A percentile compares a stretch with the other conserved stretches of the same genome.
These are phyloP conservation scores for Erysimum cheiri DNA, from an alignment of 441 rosid species.

Conservation along the genomic window DNA sequence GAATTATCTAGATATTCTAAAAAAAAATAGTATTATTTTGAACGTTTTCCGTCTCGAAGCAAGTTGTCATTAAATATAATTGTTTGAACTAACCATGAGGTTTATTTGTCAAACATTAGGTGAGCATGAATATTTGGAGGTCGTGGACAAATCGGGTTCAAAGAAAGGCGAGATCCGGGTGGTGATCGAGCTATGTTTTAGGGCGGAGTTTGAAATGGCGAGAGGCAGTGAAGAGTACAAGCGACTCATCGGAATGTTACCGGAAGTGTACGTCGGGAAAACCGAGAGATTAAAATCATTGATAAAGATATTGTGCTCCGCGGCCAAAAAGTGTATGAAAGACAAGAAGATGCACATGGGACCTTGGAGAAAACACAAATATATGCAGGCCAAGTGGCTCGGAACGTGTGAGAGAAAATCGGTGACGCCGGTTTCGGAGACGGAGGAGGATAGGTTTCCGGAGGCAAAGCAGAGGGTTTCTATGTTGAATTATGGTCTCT, in stretches of 20 bases:
- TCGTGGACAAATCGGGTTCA: constrained; percentile 55
- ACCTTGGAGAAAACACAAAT: constrained; percentile 92
- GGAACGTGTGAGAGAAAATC: constrained; percentile 54
- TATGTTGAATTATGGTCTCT: constrained; percentile 38
- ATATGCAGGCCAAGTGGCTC: constrained; percentile 89
- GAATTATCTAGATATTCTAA: constrained; percentile 12
- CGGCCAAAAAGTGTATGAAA: constrained; percentile 80
- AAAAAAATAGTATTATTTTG: not conserved
- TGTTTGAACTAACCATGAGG: constrained; percentile 28
- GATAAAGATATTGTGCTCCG: constrained; percentile 70
- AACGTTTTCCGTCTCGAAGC: not conserved
- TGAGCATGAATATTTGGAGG: constrained; percentile 75
- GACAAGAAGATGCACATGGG: constrained; percentile 87
- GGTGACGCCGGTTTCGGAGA: constrained; percentile 25
- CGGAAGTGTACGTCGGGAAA: constrained; percentile 78
- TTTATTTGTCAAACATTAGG: constrained; percentile 49
- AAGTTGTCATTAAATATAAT: constrained; percentile 26
- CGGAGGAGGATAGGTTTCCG: constrained; percentile 26
- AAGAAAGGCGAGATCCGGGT: constrained; percentile 65
- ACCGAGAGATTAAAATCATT: constrained; percentile 66
- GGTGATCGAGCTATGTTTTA: constrained; percentile 73
- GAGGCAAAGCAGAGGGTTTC: constrained; percentile 41
- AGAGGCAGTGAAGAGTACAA: constrained; percentile 71
- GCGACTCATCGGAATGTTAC: constrained; percentile 51
- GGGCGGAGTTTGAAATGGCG: constrained; percentile 83